Conservation (phyloP, 1,284 basidiomycete genomes). For the Laetiporus sulphureus region DNA sequence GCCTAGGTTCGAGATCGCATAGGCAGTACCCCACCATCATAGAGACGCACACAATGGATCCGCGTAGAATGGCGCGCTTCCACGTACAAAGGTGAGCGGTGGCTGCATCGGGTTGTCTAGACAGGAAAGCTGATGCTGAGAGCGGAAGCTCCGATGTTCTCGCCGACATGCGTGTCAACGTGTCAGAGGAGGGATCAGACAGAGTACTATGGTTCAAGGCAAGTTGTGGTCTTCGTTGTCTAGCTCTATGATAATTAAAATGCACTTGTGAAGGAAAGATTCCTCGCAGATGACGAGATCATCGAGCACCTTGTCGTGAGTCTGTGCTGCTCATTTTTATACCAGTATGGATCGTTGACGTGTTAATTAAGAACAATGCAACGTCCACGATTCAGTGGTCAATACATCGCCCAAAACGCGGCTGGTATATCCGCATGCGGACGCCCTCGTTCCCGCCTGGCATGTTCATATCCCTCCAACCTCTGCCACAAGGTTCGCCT, state of each 20-base stretch:
- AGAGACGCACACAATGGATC: too few species aligned
- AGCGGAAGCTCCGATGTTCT: constrained; percentile 78
- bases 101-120: too few species aligned
- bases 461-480: constrained; percentile 56
- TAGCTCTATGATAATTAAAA: constrained; percentile 9
- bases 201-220: constrained; percentile 73
- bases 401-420: constrained; percentile 66
- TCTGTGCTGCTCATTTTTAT: constrained; percentile 7
- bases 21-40: too few species aligned
- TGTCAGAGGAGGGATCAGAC: constrained; percentile 50
- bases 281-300: constrained; percentile 65
- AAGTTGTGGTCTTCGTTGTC: constrained; percentile 13
- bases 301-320: constrained; percentile 65
- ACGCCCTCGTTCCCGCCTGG: constrained; percentile 59
- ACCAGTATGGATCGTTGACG: constrained; percentile 2
- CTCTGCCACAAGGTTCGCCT: constrained; percentile 46
- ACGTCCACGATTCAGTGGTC: constrained; percentile 62
- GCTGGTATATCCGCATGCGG: constrained; percentile 74
- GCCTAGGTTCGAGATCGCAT: too few species aligned
- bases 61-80: too few species aligned
- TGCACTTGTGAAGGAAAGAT: constrained; percentile 51
- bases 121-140: too few species aligned
- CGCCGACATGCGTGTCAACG: constrained; percentile 61
- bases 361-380: constrained; percentile 47
- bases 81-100: too few species aligned